phyloP scores from a whole-genome alignment of 2,329 filamentous ascomycete species.

The Cyphellophora attinorum region DNA sequence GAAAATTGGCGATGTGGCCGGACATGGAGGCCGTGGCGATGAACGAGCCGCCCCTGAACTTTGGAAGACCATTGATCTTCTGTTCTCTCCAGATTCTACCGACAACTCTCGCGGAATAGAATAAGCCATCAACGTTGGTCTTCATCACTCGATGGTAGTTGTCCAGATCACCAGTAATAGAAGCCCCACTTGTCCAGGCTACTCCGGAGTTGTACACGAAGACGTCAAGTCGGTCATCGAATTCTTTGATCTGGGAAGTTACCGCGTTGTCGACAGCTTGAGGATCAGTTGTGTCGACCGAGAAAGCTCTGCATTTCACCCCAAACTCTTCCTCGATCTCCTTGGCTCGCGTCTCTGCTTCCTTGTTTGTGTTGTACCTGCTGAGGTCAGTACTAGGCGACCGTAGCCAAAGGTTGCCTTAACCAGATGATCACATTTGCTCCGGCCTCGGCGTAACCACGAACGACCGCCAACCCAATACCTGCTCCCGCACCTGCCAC shows the following conservation, averaged over 20 bases:
- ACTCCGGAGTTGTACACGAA: conserved; percentile 74
- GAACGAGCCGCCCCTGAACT: conserved; percentile 58
- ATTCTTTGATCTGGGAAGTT: conserved; percentile 44
- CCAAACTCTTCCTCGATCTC: conserved; percentile 57
- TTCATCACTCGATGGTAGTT: conserved; percentile 59
- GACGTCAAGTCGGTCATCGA: conserved; percentile 65
- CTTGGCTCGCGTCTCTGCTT: conserved; percentile 54
- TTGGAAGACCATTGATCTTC: conserved; percentile 54
- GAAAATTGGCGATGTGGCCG: conserved; percentile 68
- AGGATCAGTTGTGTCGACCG: conserved; percentile 36
- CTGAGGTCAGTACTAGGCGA: too few relatives aligned
- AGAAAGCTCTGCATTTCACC: conserved; percentile 42
- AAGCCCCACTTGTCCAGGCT: conserved; percentile 59
- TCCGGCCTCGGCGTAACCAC: conserved; percentile 59
- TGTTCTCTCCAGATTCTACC: conserved; percentile 62
- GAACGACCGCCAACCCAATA: conserved; percentile 55
- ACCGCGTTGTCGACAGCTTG: conserved; percentile 32
- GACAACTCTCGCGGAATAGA: conserved; percentile 65
- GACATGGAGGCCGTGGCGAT: conserved; percentile 72
- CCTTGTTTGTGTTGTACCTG: conserved; percentile 62
- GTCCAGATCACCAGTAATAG: conserved; percentile 54
- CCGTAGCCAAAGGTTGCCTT: too few relatives aligned
- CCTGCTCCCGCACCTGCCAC: conserved; percentile 61
- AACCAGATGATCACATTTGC: conserved; percentile 64
- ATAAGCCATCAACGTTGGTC: conserved; percentile 67